A percentile compares a stretch with the other conserved stretches of the same genome.
Conservation (phyloP, 129 eudicot species). For the Flaveria bidentis region DNA sequence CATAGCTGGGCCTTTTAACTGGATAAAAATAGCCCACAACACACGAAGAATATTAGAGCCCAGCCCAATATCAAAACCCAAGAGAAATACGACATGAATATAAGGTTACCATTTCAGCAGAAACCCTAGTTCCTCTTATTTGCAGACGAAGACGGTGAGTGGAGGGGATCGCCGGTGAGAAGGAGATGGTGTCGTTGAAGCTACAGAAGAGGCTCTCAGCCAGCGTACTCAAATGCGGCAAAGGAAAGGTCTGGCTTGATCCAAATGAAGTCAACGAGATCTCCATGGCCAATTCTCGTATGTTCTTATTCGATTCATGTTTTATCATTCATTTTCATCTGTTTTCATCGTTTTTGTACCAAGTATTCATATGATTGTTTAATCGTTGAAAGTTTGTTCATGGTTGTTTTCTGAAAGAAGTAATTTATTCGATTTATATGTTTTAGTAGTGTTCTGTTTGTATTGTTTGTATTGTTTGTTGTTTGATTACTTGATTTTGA, state of each 20-base stretch:
- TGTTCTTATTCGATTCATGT: conserved; percentile 12
- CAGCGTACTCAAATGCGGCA: conserved; percentile 61
- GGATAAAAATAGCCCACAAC: neutral
- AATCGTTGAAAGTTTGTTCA: neutral
- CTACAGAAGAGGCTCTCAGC: conserved; percentile 69
- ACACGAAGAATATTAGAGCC: neutral
- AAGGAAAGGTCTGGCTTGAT: conserved; percentile 67
- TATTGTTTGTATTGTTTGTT: neutral
- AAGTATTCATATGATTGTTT: no score
- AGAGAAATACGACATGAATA: conserved; percentile 18
- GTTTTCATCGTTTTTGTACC: neutral
- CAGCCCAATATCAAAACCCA: conserved; percentile 32
- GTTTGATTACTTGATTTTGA: neutral
- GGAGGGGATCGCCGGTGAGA: neutral
- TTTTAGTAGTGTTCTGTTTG: neutral
- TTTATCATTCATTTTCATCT: neutral
- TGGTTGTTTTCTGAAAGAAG: neutral
- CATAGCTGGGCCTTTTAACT: neutral
- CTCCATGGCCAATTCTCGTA: conserved; percentile 73
- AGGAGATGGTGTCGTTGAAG: conserved; percentile 58
- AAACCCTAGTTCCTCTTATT: conserved; percentile 19
- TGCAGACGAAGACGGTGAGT: conserved; percentile 29
- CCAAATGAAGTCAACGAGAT: conserved; percentile 64
- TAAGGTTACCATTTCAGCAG: neutral
- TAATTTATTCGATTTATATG: no score